These are phyloP conservation scores for Zalerion maritima DNA, from an alignment of 495 filamentous ascomycete species.

Conservation along the genomic window DNA sequence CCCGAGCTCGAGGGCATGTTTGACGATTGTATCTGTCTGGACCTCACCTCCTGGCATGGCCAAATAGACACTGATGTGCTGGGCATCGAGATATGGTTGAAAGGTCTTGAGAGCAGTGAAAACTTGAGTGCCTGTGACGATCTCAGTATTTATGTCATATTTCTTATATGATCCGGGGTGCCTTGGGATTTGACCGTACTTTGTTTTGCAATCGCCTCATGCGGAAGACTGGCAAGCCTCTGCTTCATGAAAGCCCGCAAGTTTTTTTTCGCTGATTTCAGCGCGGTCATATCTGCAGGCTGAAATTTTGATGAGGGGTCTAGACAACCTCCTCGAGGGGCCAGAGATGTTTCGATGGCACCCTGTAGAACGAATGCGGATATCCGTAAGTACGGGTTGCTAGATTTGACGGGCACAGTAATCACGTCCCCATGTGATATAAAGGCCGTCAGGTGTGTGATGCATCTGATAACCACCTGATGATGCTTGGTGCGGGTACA, in stretches of 20 bases:
- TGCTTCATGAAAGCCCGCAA: slow-evolving; percentile 55
- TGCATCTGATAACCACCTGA: too few relatives aligned
- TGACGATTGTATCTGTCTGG: slow-evolving; percentile 63
- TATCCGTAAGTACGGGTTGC: too few relatives aligned
- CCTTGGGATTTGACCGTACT: slow-evolving; percentile 32
- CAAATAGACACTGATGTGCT: slow-evolving; percentile 69
- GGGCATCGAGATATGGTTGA: slow-evolving; percentile 48
- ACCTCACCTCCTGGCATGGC: slow-evolving; percentile 84
- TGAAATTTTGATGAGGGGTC: too few relatives aligned
- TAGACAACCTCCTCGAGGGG: too few relatives aligned
- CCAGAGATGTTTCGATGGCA: too few relatives aligned
- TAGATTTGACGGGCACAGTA: too few relatives aligned
- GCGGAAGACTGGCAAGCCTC: slow-evolving; percentile 39
- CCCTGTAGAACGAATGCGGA: too few relatives aligned
- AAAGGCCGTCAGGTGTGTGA: too few relatives aligned
- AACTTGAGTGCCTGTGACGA: slow-evolving; percentile 39
- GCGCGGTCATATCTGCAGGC: slow-evolving; percentile 24
- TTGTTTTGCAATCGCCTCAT: slow-evolving; percentile 45
- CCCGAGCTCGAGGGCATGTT: slow-evolving; percentile 57
- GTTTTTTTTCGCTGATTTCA: slow-evolving; percentile 57
- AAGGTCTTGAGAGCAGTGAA: slow-evolving; percentile 40
- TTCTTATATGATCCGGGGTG: slow-evolving; percentile 3
- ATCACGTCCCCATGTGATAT: too few relatives aligned
- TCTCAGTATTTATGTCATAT: slow-evolving; percentile 6
- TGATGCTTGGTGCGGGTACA: too few relatives aligned